A percentile compares a stretch with the other conserved stretches of the same genome.
These are phyloP conservation scores for Trichoderma cornu-damae DNA, from an alignment of 2,329 filamentous ascomycete genomes.

Conservation along the genomic window DNA sequence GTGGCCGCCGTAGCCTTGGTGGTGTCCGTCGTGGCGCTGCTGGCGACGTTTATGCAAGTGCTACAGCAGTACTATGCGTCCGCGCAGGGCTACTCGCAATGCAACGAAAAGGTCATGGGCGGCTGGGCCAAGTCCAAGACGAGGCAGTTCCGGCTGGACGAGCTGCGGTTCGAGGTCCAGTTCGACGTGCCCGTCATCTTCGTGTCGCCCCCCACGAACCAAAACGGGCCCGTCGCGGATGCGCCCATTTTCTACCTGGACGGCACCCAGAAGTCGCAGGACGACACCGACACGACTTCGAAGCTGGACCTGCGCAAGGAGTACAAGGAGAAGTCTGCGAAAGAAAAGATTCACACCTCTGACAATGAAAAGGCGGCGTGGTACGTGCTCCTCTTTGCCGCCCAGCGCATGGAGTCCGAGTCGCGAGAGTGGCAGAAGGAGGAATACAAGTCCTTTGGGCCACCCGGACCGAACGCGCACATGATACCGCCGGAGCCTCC, in stretches of 20 bases:
- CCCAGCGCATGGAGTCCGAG: constrained; percentile 46
- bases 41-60: constrained; percentile 44
- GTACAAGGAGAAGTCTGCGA: constrained; percentile 25
- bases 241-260: constrained; percentile 36
- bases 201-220: constrained; percentile 41
- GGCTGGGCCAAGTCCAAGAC: constrained; percentile 40
- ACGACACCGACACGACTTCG: constrained; percentile 31
- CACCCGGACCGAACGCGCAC: constrained; percentile 21
- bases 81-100: constrained; percentile 46
- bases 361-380: constrained; percentile 54
- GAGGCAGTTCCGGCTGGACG: constrained; percentile 37
- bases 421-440: constrained; percentile 44
- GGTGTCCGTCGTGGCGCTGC: constrained; percentile 44
- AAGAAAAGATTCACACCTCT: constrained; percentile 45
- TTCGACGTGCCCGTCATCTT: constrained; percentile 49
- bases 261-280: constrained; percentile 35
- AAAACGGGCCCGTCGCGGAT: constrained; percentile 31
- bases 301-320: constrained; percentile 30
- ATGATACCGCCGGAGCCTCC: constrained; percentile 26
- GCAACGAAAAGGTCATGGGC: constrained; percentile 45
- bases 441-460: constrained; percentile 28
- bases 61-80: constrained; percentile 48
- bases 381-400: constrained; percentile 45
- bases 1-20: constrained; percentile 43
- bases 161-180: constrained; percentile 47